Percentiles rank a stretch among this genome's conserved stretches.
Conservation (phyloP, 805 yeast genomes). For the Cyberlindnera petersonii region DNA sequence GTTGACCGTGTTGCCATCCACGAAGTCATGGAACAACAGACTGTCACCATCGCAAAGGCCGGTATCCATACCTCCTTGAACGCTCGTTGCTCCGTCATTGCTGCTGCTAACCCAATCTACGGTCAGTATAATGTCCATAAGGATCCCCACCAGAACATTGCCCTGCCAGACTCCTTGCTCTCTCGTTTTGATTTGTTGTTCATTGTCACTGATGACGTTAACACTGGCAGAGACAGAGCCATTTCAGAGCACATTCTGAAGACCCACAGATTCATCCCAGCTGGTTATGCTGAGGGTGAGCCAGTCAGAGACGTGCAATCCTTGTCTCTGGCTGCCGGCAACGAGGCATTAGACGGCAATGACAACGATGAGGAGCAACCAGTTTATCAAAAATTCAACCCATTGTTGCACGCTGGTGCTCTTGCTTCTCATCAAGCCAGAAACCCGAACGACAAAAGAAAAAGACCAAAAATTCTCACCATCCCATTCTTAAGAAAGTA, state of each 20-base stretch:
- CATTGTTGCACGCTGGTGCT: slow-evolving; percentile 79
- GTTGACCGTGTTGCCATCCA: slow-evolving; percentile 96
- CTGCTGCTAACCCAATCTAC: slow-evolving; percentile 96
- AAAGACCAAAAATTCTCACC: slow-evolving; percentile 50
- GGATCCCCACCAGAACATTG: slow-evolving; percentile 95
- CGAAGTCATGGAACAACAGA: slow-evolving; percentile 99
- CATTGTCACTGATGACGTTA: slow-evolving; percentile 93
- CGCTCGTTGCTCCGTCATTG: slow-evolving; percentile 94
- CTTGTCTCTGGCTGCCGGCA: slow-evolving; percentile 79
- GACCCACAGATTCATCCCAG: slow-evolving; percentile 86
- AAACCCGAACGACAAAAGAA: slow-evolving; percentile 29
- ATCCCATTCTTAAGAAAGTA: slow-evolving; percentile 88
- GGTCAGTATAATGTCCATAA: slow-evolving; percentile 96
- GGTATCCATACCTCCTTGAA: slow-evolving; percentile 95
- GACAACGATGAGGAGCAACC: slow-evolving; percentile 40
- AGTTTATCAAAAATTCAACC: slow-evolving; percentile 81
- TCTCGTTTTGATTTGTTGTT: slow-evolving; percentile 96
- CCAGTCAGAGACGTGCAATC: slow-evolving; percentile 79
- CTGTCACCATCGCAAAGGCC: slow-evolving; percentile 96
- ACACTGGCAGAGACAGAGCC: slow-evolving; percentile 76
- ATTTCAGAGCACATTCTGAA: slow-evolving; percentile 92
- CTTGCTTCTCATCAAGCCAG: slow-evolving; percentile 33
- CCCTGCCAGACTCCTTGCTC: slow-evolving; percentile 90
- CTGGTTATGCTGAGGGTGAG: slow-evolving; percentile 87
- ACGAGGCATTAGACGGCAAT: slow-evolving; percentile 45